Conservation (phyloP, 805 yeast genomes). For the Kodamaea sagamina region DNA sequence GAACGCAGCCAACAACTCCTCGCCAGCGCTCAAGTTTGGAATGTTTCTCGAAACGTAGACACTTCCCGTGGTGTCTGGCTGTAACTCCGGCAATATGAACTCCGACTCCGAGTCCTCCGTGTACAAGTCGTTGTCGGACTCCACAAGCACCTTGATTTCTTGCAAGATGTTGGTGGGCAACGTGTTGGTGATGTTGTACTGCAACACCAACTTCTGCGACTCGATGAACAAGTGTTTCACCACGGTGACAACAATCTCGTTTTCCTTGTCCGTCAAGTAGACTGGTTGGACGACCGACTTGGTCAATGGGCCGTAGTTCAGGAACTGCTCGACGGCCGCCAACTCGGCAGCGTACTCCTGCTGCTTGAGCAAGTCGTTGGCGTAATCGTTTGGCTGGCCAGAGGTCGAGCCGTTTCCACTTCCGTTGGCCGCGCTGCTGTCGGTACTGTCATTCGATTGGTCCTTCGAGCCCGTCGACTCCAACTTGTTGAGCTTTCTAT, state of each 20-base stretch:
- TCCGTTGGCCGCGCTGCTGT: slow-evolving; percentile 20
- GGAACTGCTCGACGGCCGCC: slow-evolving; percentile 69
- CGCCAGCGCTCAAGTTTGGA: slow-evolving; percentile 35
- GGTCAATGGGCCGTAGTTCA: slow-evolving; percentile 69
- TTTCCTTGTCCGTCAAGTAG: slow-evolving; percentile 85
- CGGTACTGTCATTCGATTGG: slow-evolving; percentile 23
- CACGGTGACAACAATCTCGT: slow-evolving; percentile 86
- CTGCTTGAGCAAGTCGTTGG: slow-evolving; percentile 42
- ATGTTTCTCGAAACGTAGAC: slow-evolving; percentile 76
- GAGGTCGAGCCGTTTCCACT: slow-evolving; percentile 15
- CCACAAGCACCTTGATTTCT: slow-evolving; percentile 70
- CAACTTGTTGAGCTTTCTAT: slow-evolving; percentile 48
- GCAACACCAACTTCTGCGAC: slow-evolving; percentile 69
- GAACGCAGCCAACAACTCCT: slow-evolving; percentile 46
- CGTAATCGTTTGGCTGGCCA: slow-evolving; percentile 25
- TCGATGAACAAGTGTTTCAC: slow-evolving; percentile 77
- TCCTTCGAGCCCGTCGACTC: slow-evolving; percentile 25
- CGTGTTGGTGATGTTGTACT: slow-evolving; percentile 84
- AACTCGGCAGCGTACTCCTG: slow-evolving; percentile 74
- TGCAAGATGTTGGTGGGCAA: slow-evolving; percentile 74
- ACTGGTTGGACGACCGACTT: slow-evolving; percentile 63
- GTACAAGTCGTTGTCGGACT: slow-evolving; percentile 58
- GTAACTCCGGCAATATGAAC: slow-evolving; percentile 67
- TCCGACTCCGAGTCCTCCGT: slow-evolving; percentile 49
- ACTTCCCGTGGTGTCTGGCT: slow-evolving; percentile 70